Evolutionary conservation across 306 rosid genomes (phyloP), one percentile per base, ranked within the genome.

Genomic region (Citrullus amarus): DNA sequence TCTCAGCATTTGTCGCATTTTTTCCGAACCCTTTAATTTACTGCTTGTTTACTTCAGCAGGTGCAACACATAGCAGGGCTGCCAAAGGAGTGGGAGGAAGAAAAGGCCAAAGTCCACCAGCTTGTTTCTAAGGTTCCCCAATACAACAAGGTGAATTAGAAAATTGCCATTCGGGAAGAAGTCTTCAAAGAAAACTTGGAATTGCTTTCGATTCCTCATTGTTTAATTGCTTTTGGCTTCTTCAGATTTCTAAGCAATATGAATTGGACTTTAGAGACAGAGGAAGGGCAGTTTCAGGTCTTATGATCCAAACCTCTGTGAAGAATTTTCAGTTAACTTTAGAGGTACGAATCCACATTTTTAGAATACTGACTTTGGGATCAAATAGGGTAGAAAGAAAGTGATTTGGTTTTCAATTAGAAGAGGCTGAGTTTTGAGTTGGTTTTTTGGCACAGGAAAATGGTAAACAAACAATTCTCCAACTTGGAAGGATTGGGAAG

Each of bases 191-290:
- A 2, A 69, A 44, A 43, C 75, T 41, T 43, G 5, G 13, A 20
- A 41, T 2, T 48, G 16, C 22, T 13, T 43, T 18, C 55, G 55
- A 39, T 68, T 69, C 6, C 12, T 39, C 10, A 69, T 13, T 14
- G 14, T 51, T 34, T 30, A 53, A 51, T 76, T 55, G 20, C 44
- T 61, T 83, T 44, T 73, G n/a, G 13, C 6, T 59, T 36, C 28
- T 75, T 78, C 87, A 94, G 97, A 84, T 81, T 83, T 78, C 90
- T 55, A 92, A 91, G 85, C 95, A 88, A 80, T 89, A 87, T 67
- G 98, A 92, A 81, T 84, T 95, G 77, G 97, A 95, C 80, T 95
- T 71, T 75, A 92, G 95, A 89, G 97, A 95, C 81, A 88, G 89
- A 78, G 97, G 96, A 82, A 90, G 93, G 84, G 78, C 88, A 48